Evolutionary conservation across 345 rosid genomes (phyloP), one percentile per base, ranked within the genome.

Genomic region (Hibiscus trionum): DNA sequence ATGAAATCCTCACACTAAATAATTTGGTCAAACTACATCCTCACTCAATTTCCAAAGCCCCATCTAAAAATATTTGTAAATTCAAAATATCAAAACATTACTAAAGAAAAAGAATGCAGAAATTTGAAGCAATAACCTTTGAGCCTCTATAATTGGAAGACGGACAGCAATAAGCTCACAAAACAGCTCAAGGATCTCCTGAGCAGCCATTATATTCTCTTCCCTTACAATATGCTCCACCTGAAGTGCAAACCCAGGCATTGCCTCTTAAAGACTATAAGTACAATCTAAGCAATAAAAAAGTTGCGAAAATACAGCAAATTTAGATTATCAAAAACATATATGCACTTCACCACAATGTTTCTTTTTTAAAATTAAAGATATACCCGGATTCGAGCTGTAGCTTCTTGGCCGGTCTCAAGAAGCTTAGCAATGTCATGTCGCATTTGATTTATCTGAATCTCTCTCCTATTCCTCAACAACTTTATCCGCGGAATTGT

Each of bases 151-250:
- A 61, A 94, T 85, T 0, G 97, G 97, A 82, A 94, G 97, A 31
- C 99, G 97, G 55, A 90, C 97, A 50, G 89, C 73, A 3, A 94
- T 86, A 24, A 94, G 96, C 80, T 92, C 97, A 59, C 90, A 84
- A 71, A 88, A 94, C 24, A 94, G 89, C 80, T 92, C 99, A 70
- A 91, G 73, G 68, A 94, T 85, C 88, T 94, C 98, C 78, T 94
- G 98, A 72, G 96, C 97, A 73, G 95, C 97, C 97, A 90, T 90
- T 96, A 88, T 91, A 70, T 91, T 94, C 84, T 94, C 97, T 85
- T 94, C 98, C 70, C 98, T 85, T 61, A 91, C 77, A 55, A 94
- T 85, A 84, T 94, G 96, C 79, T 94, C 98, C 66, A 94, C 97
- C 98, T 94, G 81, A 44, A 76, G 78, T 3, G 10, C 12, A 67